Conservation (phyloP, 805 yeast species). For the Saccharomycopsis synnaedendra region DNA sequence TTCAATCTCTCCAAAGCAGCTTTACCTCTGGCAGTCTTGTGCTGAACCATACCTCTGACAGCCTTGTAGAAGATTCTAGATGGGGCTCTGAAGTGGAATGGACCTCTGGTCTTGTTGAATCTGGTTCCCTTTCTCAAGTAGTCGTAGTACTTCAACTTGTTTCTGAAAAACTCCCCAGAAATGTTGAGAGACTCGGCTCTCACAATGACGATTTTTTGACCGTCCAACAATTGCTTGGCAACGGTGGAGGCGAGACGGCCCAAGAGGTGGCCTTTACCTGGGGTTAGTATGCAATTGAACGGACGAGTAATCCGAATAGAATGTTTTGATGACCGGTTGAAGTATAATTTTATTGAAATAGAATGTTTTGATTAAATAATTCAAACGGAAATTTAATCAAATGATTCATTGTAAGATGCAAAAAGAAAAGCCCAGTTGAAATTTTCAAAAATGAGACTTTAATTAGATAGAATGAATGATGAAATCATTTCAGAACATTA, state of each 20-base stretch:
- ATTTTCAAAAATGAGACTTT: too few species aligned
- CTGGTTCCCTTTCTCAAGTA: slow-evolving; percentile 99
- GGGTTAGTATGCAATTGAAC: slow-evolving; percentile 3
- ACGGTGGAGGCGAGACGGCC: slow-evolving; percentile 99
- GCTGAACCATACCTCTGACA: slow-evolving; percentile 97
- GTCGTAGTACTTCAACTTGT: slow-evolving; percentile 99
- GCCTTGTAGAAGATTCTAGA: slow-evolving; percentile 99
- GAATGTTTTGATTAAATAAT: too few species aligned
- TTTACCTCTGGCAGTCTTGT: slow-evolving; percentile 99
- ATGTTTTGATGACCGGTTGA: too few species aligned
- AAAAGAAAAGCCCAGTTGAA: too few species aligned
- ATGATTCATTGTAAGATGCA: too few species aligned
- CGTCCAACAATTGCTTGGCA: slow-evolving; percentile 97
- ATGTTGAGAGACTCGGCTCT: slow-evolving; percentile 97
- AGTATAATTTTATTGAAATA: too few species aligned
- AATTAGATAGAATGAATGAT: too few species aligned
- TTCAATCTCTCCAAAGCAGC: slow-evolving; percentile 99
- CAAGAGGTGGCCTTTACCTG: slow-evolving; percentile 95
- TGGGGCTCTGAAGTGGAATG: slow-evolving; percentile 99
- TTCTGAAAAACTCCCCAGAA: slow-evolving; percentile 99
- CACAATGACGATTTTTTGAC: slow-evolving; percentile 95
- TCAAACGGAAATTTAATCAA: too few species aligned
- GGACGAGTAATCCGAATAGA: too few species aligned
- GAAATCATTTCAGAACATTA: too few species aligned
- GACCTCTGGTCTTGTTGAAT: slow-evolving; percentile 98